Base-by-base conservation (phyloP, 352 stramenopile genomes). In the Nothophytophthora sp. region DNA sequence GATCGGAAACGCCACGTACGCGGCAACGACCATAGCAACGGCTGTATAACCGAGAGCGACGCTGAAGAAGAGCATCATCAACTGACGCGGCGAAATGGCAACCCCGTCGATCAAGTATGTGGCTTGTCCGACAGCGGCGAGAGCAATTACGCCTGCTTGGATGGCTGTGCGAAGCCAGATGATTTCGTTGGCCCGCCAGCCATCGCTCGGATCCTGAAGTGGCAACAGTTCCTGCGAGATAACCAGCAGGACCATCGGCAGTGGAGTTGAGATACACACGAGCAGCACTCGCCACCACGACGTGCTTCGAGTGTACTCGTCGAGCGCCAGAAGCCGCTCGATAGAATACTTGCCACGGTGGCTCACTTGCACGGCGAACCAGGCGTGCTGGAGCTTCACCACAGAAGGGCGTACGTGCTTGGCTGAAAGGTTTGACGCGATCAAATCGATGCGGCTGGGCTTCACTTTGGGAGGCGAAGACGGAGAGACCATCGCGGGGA, bases 281-380 rank as follows among this genome's bases (percentile, higher is more conserved):
- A 59, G 2, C 18, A 59, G 12, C 12, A 39, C 36, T 8, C 36
- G 48, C 1, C 29, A 9, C 7, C 33, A 24, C 28, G 55, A 50
- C 9, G 29, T 50, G 3, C 34, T 47, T 8, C 28, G 16, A 2
- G 28, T 35, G 19, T 59, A 59, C 18, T 58, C 43, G n/a, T 59
- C 48, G 11, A 64, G 41, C 15, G 48, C 48, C 13, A 58, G 19
- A 18, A 64, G 43, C 12, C 55, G 36, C 24, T 67, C 44, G 19
- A 68, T 60, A 0, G 53, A 68, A 23, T 56, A 63, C 28, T 63
- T 55, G 0, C 59, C 52, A 22, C 53, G 54, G 2, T 59, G 53
- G 38, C 58, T 63, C n/a, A 67, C 55, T 22, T 59, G 44, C 39
- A 58, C 46, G 5, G 34, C 41, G 22, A 52, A 49, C 45, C 53